Percentiles rank a stretch among this genome's conserved stretches.
These are phyloP conservation scores for Ustilago cynodontis DNA, from an alignment of 1,284 basidiomycete genomes.

Conservation along the genomic window DNA sequence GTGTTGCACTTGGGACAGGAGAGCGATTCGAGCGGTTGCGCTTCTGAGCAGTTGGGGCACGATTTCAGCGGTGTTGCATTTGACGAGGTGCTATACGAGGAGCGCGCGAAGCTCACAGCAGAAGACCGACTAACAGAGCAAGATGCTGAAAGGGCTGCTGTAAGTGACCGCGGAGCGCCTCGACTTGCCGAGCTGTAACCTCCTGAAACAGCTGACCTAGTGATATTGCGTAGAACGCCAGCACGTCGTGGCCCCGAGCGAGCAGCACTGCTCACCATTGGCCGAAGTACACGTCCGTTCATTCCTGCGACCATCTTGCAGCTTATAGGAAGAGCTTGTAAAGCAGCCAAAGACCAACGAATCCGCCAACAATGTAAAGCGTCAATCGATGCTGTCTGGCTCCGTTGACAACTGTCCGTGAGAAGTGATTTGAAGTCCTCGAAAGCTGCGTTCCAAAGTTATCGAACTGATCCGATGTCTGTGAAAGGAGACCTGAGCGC, in stretches of 20 bases:
- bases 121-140: background rate
- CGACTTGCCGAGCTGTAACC: background rate
- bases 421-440: conserved; percentile 55
- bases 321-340: conserved; percentile 53
- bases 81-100: conserved; percentile 13
- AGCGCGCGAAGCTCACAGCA: background rate
- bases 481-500: conserved; percentile 33
- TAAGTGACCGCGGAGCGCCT: background rate
- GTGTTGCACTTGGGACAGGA: conserved; percentile 51
- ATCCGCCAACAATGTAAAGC: conserved; percentile 53
- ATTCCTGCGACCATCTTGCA: conserved; percentile 3
- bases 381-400: conserved; percentile 55
- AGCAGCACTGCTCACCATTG: background rate
- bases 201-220: background rate
- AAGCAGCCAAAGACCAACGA: conserved; percentile 56
- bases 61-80: conserved; percentile 31
- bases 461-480: conserved; percentile 56
- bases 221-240: background rate
- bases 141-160: background rate
- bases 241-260: background rate
- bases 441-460: conserved; percentile 42
- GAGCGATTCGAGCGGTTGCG: conserved; percentile 48
- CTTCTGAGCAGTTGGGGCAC: conserved; percentile 40
- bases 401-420: conserved; percentile 42
- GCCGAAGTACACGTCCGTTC: conserved; percentile 1